Evolutionary conservation across 495 filamentous ascomycete species (phyloP).

Genomic region (Chaetomium tenue): DNA sequence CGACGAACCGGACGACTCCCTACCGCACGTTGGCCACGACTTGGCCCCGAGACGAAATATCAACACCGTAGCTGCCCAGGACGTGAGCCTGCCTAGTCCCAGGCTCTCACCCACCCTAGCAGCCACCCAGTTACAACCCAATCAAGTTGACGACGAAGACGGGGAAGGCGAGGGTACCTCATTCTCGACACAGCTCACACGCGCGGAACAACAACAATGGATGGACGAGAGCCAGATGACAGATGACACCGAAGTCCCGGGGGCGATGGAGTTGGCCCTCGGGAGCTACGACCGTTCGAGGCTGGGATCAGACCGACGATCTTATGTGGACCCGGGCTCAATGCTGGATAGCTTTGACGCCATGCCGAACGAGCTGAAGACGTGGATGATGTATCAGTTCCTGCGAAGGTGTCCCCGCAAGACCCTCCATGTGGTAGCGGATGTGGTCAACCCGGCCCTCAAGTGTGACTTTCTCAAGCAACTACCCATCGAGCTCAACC

Average conservation of each 20-base stretch:
- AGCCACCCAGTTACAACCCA: constrained; percentile 60
- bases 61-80: constrained; percentile 68
- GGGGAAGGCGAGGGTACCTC: constrained; percentile 38
- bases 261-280: constrained; percentile 25
- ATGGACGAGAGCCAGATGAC: constrained; percentile 34
- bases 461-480: constrained; percentile 88
- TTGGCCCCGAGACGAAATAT: constrained; percentile 47
- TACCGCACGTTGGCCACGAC: constrained; percentile 41
- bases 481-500: constrained; percentile 80
- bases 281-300: constrained; percentile 21
- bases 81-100: constrained; percentile 90
- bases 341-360: constrained; percentile 90
- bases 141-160: constrained; percentile 42
- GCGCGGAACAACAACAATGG: constrained; percentile 28
- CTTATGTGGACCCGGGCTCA: constrained; percentile 65
- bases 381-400: constrained; percentile 94
- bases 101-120: constrained; percentile 89
- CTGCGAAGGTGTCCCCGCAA: constrained; percentile 84
- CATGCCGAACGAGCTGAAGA: constrained; percentile 83
- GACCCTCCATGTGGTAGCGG: constrained; percentile 86
- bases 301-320: constrained; percentile 7
- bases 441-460: constrained; percentile 91
- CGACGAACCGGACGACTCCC: constrained; percentile 46
- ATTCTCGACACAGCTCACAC: constrained; percentile 30
- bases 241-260: constrained; percentile 29